Conservation (phyloP, 169 alveolate species). For the Plasmodium coatneyi region DNA sequence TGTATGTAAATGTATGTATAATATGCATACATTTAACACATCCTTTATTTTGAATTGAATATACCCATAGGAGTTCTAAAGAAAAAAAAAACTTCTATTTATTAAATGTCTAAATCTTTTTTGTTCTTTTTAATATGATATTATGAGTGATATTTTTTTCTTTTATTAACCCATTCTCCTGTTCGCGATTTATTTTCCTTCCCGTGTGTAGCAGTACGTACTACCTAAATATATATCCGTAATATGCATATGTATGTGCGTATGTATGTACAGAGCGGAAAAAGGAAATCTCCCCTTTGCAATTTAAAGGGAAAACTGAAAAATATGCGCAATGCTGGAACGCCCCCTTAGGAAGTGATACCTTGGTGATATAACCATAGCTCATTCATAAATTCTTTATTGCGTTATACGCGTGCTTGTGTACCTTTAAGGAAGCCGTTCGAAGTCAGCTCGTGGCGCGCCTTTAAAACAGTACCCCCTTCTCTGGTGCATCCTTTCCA, state of each 20-base stretch:
- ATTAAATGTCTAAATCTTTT: constrained; percentile 63
- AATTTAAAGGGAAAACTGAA: not conserved
- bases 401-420: not conserved
- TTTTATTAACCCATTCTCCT: not conserved
- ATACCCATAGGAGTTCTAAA: constrained; percentile 9
- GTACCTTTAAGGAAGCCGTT: constrained; percentile 1
- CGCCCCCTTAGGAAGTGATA: not conserved
- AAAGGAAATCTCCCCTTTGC: not conserved
- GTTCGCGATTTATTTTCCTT: not conserved
- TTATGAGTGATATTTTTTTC: constrained; percentile 12
- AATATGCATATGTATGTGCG: constrained; percentile 7
- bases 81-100: not conserved
- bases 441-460: constrained; percentile 2
- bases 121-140: constrained; percentile 37
- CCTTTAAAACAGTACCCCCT: constrained; percentile 1
- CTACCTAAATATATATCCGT: not conserved
- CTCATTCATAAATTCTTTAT: not conserved
- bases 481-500: not conserved
- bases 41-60: constrained; percentile 10
- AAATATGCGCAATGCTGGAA: not conserved
- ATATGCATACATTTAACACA: not conserved
- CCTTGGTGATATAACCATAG: not conserved
- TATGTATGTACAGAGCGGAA: not conserved
- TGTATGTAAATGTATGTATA: not conserved
- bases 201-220: constrained; percentile 6